These are phyloP conservation scores for Yarrowia sp. DNA, from an alignment of 805 yeast genomes.

Conservation along the genomic window DNA sequence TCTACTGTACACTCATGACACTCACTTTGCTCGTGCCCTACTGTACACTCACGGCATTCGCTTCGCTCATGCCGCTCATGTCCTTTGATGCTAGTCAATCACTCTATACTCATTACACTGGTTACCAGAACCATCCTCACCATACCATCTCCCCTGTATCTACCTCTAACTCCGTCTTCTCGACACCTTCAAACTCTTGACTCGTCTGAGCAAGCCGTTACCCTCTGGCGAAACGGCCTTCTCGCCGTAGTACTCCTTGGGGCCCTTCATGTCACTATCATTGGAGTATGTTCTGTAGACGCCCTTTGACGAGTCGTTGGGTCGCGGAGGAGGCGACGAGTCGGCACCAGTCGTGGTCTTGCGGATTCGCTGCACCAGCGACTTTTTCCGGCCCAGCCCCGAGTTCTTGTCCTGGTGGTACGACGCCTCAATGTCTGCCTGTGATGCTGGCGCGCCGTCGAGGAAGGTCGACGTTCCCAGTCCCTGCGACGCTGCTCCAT, in stretches of 20 bases:
- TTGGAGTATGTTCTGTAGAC: constrained; percentile 27
- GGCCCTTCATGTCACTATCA: constrained; percentile 23
- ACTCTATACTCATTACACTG: no score
- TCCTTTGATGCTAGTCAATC: no score
- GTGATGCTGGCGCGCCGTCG: constrained; percentile 92
- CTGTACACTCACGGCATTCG: no score
- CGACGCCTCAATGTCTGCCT: constrained; percentile 43
- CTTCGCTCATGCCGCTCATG: no score
- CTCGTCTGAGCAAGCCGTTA: constrained; percentile 66
- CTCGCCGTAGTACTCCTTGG: constrained; percentile 30
- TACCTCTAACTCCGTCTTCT: not conserved
- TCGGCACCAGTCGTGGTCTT: constrained; percentile 35
- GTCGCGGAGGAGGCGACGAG: constrained; percentile 28
- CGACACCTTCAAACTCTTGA: constrained; percentile 79
- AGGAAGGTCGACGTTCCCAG: constrained; percentile 88
- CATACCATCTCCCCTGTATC: no score
- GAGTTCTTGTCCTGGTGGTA: constrained; percentile 37
- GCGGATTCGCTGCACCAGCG: constrained; percentile 66
- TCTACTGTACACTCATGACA: no score
- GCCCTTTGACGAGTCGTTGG: constrained; percentile 29
- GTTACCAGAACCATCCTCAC: no score
- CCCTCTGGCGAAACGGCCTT: constrained; percentile 6
- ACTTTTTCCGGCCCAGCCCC: constrained; percentile 75
- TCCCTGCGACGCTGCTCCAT: constrained; percentile 84
- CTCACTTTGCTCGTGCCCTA: no score